These are phyloP conservation scores for Trichosanthes cucumerina DNA, from an alignment of 306 rosid species.

Conservation along the genomic window DNA sequence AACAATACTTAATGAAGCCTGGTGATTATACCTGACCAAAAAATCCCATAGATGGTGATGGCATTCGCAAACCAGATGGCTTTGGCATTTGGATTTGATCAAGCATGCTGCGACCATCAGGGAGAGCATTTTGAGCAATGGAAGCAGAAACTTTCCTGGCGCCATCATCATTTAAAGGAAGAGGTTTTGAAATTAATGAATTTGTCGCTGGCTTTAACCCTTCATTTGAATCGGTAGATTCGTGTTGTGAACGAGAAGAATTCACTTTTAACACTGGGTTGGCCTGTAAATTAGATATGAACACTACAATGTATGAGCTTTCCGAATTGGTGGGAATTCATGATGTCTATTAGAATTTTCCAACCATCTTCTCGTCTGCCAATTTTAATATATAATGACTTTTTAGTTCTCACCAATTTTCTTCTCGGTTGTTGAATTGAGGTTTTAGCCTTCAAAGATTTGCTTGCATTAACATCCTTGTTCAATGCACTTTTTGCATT, in stretches of 20 bases:
- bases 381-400: neutral
- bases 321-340: conserved; percentile 1
- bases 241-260: conserved; percentile 15
- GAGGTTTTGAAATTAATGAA: conserved; percentile 12
- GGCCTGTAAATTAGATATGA: conserved; percentile 30
- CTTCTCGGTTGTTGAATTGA: conserved; percentile 35
- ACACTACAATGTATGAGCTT: conserved; percentile 11
- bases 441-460: conserved; percentile 32
- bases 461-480: conserved; percentile 25
- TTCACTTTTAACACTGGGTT: conserved; percentile 26
- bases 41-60: conserved; percentile 83
- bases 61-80: conserved; percentile 85
- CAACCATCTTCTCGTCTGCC: neutral
- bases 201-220: conserved; percentile 15
- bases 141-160: conserved; percentile 18
- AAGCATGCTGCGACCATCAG: conserved; percentile 23
- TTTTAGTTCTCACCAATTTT: conserved; percentile 46
- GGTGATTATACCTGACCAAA: conserved; percentile 53
- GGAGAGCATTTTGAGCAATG: conserved; percentile 23
- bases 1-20: conserved; percentile 7
- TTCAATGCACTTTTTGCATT: conserved; percentile 19
- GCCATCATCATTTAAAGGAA: conserved; percentile 6
- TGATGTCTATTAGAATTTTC: neutral
- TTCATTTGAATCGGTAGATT: conserved; percentile 23
- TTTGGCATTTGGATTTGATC: conserved; percentile 35